Conservation (phyloP, 2,329 filamentous ascomycete species). For the Ophiostoma pallidulum region DNA sequence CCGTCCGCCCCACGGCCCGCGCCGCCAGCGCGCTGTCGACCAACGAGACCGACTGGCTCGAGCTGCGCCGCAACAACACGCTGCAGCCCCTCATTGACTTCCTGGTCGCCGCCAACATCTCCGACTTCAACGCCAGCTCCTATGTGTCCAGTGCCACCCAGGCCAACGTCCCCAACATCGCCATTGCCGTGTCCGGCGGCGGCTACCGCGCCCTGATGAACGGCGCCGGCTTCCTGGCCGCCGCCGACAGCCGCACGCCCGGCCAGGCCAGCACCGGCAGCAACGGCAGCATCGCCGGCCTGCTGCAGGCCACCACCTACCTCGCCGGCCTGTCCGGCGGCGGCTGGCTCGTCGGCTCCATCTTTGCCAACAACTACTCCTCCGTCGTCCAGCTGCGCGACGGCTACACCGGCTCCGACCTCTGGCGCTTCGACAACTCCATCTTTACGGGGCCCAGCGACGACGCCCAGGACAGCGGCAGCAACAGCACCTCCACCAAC, state of each 20-base stretch:
- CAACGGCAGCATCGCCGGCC: slow-evolving; percentile 63
- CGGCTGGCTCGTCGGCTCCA: slow-evolving; percentile 73
- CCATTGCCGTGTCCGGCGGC: slow-evolving; percentile 70
- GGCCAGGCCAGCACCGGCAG: slow-evolving; percentile 54
- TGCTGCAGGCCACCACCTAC: slow-evolving; percentile 75
- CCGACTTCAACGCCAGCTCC: slow-evolving; percentile 62
- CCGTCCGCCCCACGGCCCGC: slow-evolving; percentile 58
- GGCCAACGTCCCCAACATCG: slow-evolving; percentile 47
- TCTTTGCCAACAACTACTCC: slow-evolving; percentile 78
- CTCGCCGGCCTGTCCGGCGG: slow-evolving; percentile 73
- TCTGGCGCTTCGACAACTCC: slow-evolving; percentile 28
- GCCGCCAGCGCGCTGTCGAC: slow-evolving; percentile 51
- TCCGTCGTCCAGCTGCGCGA: slow-evolving; percentile 50
- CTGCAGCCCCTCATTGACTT: slow-evolving; percentile 66
- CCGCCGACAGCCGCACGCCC: slow-evolving; percentile 64
- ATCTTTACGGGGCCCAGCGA: slow-evolving; percentile 27
- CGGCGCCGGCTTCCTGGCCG: slow-evolving; percentile 68
- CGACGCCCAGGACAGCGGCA: slow-evolving; percentile 17
- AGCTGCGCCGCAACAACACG: slow-evolving; percentile 61
- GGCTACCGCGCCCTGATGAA: slow-evolving; percentile 82
- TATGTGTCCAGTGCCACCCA: slow-evolving; percentile 51
- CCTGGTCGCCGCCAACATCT: slow-evolving; percentile 61
- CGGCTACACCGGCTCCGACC: slow-evolving; percentile 24
- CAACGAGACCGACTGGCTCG: slow-evolving; percentile 66
- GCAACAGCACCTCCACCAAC: neutral